Evolutionary conservation across 2,329 filamentous ascomycete genomes (phyloP), one percentile per base, ranked within the genome.

Genomic region (Acrocalymma vagum): DNA sequence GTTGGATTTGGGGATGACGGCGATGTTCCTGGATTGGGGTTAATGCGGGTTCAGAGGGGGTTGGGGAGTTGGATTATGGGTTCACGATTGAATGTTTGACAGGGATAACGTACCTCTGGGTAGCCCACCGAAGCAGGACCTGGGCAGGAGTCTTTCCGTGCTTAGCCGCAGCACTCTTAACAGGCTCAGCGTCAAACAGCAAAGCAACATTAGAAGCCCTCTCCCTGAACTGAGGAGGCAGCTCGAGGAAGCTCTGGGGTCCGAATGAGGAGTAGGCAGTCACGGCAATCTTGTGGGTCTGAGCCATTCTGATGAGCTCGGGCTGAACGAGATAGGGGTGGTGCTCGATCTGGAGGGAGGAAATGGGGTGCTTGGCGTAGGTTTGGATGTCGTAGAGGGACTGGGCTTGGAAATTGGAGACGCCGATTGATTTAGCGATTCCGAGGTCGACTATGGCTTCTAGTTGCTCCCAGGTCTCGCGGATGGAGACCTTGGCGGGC

Each of bases 61-160:
- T n/a, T n/a, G n/a, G n/a, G n/a, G n/a, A n/a, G n/a, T n/a, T n/a
- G n/a, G n/a, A n/a, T n/a, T n/a, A 25, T 25, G 23, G 23, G 23
- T n/a, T 9, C 23, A 9, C 23, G n/a, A 25, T 25, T 8, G 23
- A n/a, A 8, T 9, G 9, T 25, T 25, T 15, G 8, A 29, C 15
- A n/a, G n/a, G n/a, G n/a, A n/a, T n/a, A 30, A 35, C 43, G 22
- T 44, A 46, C 51, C 58, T 81, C 80, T 95, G 90, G 7, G 89
- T 95, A 24, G 88, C 82, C 90, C 90, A 95, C 63, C 90, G 80
- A 55, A 95, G 79, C 49, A 95, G 78, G 23, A 95, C 78, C 78
- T 95, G 90, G 9, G 88, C 86, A 7, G 88, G 80, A 9, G 83
- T 83, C 78, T 87, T 90, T 67, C 75, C 75, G 55, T 89, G 77